Evolutionary conservation across 2,329 filamentous ascomycete species (phyloP), one percentile per base, ranked within the genome.

Genomic region (Calonectria fujianensis): DNA sequence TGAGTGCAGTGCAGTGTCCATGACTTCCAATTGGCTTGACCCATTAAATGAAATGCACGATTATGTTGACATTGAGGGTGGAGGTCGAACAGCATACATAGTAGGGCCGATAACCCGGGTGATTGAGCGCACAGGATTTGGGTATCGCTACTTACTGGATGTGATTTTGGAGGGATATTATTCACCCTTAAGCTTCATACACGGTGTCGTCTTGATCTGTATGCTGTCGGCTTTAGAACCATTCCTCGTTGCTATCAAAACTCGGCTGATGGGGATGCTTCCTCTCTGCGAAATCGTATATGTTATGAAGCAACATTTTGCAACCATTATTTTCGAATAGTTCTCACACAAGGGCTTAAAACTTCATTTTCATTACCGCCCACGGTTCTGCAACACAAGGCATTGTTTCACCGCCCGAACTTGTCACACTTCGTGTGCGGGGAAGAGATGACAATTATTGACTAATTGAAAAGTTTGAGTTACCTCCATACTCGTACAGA

Each of bases 101-200:
- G 31, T 65, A 65, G 61, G 61, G 61, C 61, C 61, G 61, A 65
- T 65, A 20, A 35, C 16, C 61, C 41, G 61, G 27, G 9, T 14
- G 14, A 14, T 14, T 18, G 3, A 35, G 10, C 6, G 6, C 8
- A 50, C 16, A 27, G 18, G 10, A 16, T 20, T 18, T 2, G 8
- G 14, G 51, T 54, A 7, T 32, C 16, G 20, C 51, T 31, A 8
- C 16, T 9, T 9, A 29, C 29, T 4, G 14, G 27, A 6, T 4
- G 24, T 37, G 20, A 24, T n/a, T 61, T n/a, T 3, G 10, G 32
- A 24, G 31, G 7, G 3, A 39, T 24, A 8, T 10, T 14, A 13
- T 35, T 39, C 29, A 27, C 16, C 10, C 16, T n/a, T 2, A 9
- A 54, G 31, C 31, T 32, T 31, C 24, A 54, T 9, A 5, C 51